Base-by-base conservation (phyloP, 768 basidiomycete species). In the Pleurotus giganteus region DNA sequence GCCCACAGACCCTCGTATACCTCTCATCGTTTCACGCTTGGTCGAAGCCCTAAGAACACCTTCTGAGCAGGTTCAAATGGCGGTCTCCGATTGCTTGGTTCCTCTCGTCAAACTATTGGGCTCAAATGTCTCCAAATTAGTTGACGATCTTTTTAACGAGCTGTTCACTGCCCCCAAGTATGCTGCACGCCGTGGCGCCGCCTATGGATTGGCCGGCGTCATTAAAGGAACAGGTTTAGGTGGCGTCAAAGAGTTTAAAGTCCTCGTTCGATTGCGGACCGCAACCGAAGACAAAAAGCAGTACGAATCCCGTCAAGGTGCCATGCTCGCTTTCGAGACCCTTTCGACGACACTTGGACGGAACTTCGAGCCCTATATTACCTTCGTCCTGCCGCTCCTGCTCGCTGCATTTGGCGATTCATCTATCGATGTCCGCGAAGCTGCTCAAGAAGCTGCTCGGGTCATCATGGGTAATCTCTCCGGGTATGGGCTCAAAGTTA, bases 381-480 rank as follows among this genome's bases (percentile, higher is more conserved):
- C 74, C 4, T 86, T 85, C 52, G 85, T 91, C 53, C 79, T 98
- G 1, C 95, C 95, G 2, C 73, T 94, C 4, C 79, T 98, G 2
- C 74, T 99, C 43, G 72, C 85, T 1, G 78, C 85, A 4, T 97
- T 98, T 66, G 97, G 97, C 13, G 96, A 99, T 68, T 72, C 84
- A 1, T 84, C 81, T 3, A 70, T 84, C 2, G 95, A 96, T 63
- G 96, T 99, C 15, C 86, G 96, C 29, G 95, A 97, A 66, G 93
- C 94, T 3, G 91, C 92, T 0, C 85, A 91, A 61, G 96, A 98
- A 58, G 89, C 97, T 1, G 85, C 94, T 3, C 85, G 88, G 45
- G 85, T 94, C 28, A 94, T 99, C 74, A 98, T 98, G 97, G 88
- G 85, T 0, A 90, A 91, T 59, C 79, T 99, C 67, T 95, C 93